These are phyloP conservation scores for Ajuga reptans DNA, from an alignment of 305 asterid species.

Conservation along the genomic window DNA sequence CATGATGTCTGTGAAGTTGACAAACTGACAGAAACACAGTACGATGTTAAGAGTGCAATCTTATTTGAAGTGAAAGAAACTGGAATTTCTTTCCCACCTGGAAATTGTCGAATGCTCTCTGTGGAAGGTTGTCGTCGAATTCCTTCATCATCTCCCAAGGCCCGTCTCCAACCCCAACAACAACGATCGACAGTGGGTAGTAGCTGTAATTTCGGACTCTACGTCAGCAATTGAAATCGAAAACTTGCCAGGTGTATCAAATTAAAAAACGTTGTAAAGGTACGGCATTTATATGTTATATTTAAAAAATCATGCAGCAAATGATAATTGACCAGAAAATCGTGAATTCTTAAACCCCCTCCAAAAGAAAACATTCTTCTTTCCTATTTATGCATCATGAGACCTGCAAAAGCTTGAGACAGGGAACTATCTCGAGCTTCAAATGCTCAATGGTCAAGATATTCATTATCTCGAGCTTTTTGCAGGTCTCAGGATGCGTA, in stretches of 20 bases:
- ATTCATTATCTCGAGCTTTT: too few relatives aligned
- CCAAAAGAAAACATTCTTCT: too few relatives aligned
- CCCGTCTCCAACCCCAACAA: conserved; percentile 64
- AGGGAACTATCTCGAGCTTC: background rate
- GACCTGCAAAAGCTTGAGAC: background rate
- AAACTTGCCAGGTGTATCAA: too few relatives aligned
- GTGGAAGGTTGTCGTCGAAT: conserved; percentile 52
- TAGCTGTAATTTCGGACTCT: conserved; percentile 25
- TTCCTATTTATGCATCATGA: too few relatives aligned
- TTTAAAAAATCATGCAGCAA: too few relatives aligned
- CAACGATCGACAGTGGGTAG: conserved; percentile 43
- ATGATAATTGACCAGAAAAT: too few relatives aligned
- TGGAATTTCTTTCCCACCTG: conserved; percentile 21
- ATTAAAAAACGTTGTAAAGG: too few relatives aligned
- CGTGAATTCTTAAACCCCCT: too few relatives aligned
- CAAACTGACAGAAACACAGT: conserved; percentile 31
- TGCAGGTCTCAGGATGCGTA: background rate
- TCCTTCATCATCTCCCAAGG: conserved; percentile 61
- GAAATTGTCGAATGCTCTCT: conserved; percentile 25
- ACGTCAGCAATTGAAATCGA: too few relatives aligned
- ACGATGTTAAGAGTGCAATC: background rate
- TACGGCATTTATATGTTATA: too few relatives aligned
- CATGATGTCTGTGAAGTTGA: conserved; percentile 58
- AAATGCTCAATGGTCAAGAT: too few relatives aligned
- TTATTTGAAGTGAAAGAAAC: background rate